These are phyloP conservation scores for Lotus japonicus DNA, from an alignment of 306 rosid species.

Conservation along the genomic window DNA sequence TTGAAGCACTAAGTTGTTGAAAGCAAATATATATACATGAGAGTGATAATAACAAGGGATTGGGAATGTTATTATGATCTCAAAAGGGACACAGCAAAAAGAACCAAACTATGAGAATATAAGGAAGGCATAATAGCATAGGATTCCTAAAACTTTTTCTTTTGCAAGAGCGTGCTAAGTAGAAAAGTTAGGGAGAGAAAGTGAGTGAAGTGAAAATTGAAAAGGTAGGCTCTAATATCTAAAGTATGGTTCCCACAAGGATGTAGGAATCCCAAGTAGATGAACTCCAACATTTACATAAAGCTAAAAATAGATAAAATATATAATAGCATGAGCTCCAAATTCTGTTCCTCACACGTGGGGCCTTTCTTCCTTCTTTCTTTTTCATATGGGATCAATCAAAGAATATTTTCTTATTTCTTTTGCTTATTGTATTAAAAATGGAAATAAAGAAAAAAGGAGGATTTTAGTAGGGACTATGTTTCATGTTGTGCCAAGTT, in stretches of 20 bases:
- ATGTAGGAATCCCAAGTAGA: conserved; percentile 86
- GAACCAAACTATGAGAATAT: conserved; percentile 59
- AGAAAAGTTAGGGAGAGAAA: conserved; percentile 17
- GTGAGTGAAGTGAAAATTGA: conserved; percentile 50
- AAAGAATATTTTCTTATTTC: conserved; percentile 28
- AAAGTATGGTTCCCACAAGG: conserved; percentile 57
- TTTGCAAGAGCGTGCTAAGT: conserved; percentile 57
- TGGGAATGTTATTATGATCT: conserved; percentile 47
- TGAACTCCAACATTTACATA: conserved; percentile 55
- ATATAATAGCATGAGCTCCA: conserved; percentile 39
- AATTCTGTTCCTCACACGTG: conserved; percentile 71
- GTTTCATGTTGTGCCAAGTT: not conserved
- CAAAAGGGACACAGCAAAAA: conserved; percentile 61
- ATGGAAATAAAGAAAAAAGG: conserved; percentile 9
- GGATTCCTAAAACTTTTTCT: conserved; percentile 79
- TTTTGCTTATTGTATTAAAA: not conserved
- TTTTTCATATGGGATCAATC: conserved; percentile 53
- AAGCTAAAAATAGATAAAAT: conserved; percentile 41
- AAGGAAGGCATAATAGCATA: conserved; percentile 49
- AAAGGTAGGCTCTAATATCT: conserved; percentile 73
- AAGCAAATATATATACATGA: conserved; percentile 17
- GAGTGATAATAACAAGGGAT: conserved; percentile 18
- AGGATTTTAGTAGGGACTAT: conserved; percentile 14
- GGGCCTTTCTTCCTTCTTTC: conserved; percentile 55
- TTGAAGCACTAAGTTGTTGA: conserved; percentile 19